phyloP scores from a whole-genome alignment of 2,329 filamentous ascomycete species.

The Aspergillus pseudoglaucus region DNA sequence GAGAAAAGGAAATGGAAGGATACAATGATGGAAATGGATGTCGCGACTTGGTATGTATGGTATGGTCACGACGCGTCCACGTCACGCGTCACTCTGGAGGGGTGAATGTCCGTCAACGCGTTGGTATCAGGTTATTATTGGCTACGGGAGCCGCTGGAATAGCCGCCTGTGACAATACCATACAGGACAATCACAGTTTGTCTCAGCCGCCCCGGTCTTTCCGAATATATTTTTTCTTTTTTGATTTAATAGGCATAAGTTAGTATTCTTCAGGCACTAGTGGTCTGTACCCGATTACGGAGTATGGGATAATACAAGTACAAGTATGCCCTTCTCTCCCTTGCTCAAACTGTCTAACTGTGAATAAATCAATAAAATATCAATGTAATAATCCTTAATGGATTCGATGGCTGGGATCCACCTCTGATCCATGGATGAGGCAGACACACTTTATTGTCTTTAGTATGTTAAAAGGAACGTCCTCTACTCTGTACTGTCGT shows the following conservation, averaged over 20 bases:
- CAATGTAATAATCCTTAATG: not conserved
- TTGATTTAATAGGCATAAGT: too few species aligned
- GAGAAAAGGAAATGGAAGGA: slow-evolving; percentile 9
- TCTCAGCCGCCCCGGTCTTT: not conserved
- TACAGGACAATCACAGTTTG: not conserved
- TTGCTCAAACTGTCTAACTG: not conserved
- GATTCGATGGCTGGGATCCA: not conserved
- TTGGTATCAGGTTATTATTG: not conserved
- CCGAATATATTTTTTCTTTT: too few species aligned
- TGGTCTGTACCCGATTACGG: too few species aligned
- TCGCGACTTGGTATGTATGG: slow-evolving; percentile 13
- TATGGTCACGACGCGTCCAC: slow-evolving; percentile 23
- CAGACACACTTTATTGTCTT: not conserved
- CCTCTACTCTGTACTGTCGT: not conserved
- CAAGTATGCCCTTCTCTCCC: not conserved
- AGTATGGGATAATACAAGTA: too few species aligned
- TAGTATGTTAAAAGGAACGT: not conserved
- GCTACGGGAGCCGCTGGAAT: not conserved
- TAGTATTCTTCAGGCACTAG: too few species aligned
- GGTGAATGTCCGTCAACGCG: not conserved
- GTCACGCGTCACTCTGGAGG: not conserved
- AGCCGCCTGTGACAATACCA: not conserved
- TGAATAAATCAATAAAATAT: not conserved
- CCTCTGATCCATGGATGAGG: not conserved
- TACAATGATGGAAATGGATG: slow-evolving; percentile 15